Evolutionary conservation across 176 grass and related monocot genomes (phyloP).

Genomic region (Otatea glauca): DNA sequence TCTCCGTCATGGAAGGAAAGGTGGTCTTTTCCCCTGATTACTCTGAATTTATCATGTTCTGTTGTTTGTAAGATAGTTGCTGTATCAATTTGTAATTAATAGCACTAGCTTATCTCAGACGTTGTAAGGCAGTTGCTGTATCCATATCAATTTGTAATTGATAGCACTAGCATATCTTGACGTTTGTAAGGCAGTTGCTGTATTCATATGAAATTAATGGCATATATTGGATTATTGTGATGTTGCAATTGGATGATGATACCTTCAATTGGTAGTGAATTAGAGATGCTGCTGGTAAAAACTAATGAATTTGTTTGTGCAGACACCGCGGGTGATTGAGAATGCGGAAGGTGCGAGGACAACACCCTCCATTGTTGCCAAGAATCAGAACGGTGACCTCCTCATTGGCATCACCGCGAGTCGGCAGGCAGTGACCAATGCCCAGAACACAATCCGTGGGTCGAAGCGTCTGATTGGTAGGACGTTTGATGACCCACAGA

Average conservation of each 20-base stretch:
- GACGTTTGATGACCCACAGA: constrained; percentile 79
- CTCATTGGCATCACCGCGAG: constrained; percentile 82
- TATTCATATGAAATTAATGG: neutral
- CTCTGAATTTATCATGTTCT: neutral
- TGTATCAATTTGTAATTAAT: neutral
- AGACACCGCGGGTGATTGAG: constrained; percentile 86
- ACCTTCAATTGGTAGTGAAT: neutral
- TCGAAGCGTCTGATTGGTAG: constrained; percentile 93
- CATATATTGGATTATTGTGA: neutral
- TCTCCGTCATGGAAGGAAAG: constrained; percentile 96
- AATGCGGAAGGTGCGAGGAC: constrained; percentile 93
- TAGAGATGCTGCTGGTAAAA: neutral
- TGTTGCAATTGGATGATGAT: neutral
- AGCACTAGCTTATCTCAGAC: neutral
- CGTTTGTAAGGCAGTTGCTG: neutral
- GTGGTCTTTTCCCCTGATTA: constrained; percentile 28
- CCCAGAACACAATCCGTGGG: constrained; percentile 88
- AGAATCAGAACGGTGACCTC: constrained; percentile 82
- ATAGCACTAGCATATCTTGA: neutral
- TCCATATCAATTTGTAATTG: neutral
- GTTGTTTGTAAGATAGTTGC: neutral
- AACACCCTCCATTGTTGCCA: constrained; percentile 92
- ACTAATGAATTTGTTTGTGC: constrained; percentile 34
- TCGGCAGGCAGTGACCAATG: constrained; percentile 87
- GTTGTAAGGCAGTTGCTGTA: neutral